Percentiles rank a stretch among this genome's conserved stretches.
Conservation (phyloP, 2,329 filamentous ascomycete genomes). For the Venturia aucupariae region DNA sequence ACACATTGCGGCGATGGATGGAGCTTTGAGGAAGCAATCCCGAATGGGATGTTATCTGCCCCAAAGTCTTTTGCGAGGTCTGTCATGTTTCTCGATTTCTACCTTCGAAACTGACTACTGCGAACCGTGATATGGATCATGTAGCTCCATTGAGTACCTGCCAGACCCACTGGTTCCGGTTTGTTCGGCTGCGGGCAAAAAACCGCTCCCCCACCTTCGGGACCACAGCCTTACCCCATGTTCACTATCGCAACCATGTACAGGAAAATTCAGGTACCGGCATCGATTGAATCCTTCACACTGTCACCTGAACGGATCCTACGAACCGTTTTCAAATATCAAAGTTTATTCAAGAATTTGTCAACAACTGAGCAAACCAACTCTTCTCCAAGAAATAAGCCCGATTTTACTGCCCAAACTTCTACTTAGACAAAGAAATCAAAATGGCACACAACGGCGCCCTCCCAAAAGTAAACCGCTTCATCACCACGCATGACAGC, state of each 20-base stretch:
- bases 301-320: too few species aligned
- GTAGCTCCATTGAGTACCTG: too few species aligned
- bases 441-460: constrained; percentile 15
- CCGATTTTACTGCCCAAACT: too few species aligned
- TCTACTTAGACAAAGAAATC: too few species aligned
- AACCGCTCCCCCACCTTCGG: background rate
- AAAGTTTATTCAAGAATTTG: too few species aligned
- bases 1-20: constrained; percentile 33
- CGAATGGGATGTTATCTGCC: constrained; percentile 10
- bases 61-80: constrained; percentile 1
- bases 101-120: too few species aligned
- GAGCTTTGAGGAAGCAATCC: background rate
- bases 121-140: too few species aligned
- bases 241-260: background rate
- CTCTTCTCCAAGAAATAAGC: too few species aligned
- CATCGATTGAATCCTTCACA: background rate
- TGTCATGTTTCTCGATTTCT: background rate
- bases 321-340: too few species aligned
- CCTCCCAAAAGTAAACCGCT: constrained; percentile 21
- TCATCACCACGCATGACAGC: constrained; percentile 28
- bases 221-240: background rate
- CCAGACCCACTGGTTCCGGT: background rate
- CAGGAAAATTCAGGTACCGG: too few species aligned
- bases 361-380: background rate
- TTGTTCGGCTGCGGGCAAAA: background rate